These are phyloP conservation scores for Aspergillus pseudotamarii DNA, from an alignment of 2,329 filamentous ascomycete species.

Conservation along the genomic window DNA sequence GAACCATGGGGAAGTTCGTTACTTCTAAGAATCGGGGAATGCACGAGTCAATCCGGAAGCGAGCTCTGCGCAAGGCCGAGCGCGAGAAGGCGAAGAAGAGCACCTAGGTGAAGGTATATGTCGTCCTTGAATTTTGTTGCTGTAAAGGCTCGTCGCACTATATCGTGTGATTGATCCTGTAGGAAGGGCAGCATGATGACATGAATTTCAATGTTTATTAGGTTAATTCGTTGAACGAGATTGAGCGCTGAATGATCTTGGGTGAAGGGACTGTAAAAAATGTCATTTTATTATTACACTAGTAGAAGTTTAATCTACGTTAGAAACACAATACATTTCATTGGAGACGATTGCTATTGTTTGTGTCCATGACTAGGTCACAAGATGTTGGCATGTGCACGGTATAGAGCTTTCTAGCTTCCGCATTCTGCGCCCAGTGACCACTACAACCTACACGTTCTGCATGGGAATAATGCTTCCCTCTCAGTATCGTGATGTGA, in stretches of 20 bases:
- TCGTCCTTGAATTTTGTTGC: background rate
- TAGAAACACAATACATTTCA: background rate
- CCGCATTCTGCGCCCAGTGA: background rate
- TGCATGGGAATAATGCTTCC: background rate
- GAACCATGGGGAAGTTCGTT: conserved; percentile 60
- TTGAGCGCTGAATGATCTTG: background rate
- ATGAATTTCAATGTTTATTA: background rate
- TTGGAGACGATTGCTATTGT: background rate
- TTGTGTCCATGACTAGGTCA: background rate
- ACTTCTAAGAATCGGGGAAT: conserved; percentile 67
- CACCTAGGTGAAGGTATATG: conserved; percentile 24
- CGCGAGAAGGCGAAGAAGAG: conserved; percentile 67
- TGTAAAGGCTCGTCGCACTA: background rate
- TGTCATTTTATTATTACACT: background rate
- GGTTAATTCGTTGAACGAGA: background rate
- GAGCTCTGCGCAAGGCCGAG: conserved; percentile 81
- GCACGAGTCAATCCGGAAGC: conserved; percentile 79
- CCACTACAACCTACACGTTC: background rate
- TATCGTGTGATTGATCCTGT: background rate
- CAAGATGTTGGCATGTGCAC: background rate
- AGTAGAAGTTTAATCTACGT: background rate
- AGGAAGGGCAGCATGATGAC: background rate
- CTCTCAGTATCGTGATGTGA: background rate
- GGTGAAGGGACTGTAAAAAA: background rate
- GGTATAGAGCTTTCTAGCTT: background rate